These are phyloP conservation scores for Akebia trifoliata DNA, from an alignment of 164 flowering plant species.

Conservation along the genomic window DNA sequence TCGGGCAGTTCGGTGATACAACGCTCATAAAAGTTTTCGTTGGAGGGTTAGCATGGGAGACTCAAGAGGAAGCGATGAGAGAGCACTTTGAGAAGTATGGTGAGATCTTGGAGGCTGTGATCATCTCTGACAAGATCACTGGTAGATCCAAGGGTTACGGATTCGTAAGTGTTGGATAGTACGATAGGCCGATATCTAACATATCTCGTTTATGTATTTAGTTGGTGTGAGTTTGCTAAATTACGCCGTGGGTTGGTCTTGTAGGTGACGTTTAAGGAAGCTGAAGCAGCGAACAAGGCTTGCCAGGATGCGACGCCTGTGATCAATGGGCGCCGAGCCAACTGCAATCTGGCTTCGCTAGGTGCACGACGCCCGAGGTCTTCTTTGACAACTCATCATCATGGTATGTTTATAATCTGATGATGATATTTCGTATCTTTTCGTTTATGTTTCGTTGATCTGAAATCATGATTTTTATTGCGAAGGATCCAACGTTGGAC, in stretches of 20 bases:
- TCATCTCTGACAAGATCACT: constrained; percentile 81
- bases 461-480: not conserved
- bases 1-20: constrained; percentile 69
- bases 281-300: constrained; percentile 86
- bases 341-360: constrained; percentile 89
- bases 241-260: constrained; percentile 3
- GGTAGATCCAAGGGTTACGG: constrained; percentile 99
- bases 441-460: not conserved
- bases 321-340: constrained; percentile 90
- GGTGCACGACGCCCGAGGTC: constrained; percentile 75
- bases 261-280: constrained; percentile 90
- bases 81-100: constrained; percentile 82
- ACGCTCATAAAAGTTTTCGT: constrained; percentile 86
- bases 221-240: constrained; percentile 5
- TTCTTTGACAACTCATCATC: constrained; percentile 32
- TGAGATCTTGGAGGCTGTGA: constrained; percentile 90
- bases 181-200: too few relatives aligned
- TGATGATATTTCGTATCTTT: not conserved
- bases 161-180: constrained; percentile 48
- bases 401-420: constrained; percentile 25
- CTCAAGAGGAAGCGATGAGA: constrained; percentile 72
- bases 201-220: too few relatives aligned
- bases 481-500: constrained; percentile 43
- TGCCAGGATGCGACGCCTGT: constrained; percentile 82
- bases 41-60: constrained; percentile 97